Evolutionary conservation across 2,329 filamentous ascomycete species (phyloP).

Genomic region (Rasamsonia emersonii): DNA sequence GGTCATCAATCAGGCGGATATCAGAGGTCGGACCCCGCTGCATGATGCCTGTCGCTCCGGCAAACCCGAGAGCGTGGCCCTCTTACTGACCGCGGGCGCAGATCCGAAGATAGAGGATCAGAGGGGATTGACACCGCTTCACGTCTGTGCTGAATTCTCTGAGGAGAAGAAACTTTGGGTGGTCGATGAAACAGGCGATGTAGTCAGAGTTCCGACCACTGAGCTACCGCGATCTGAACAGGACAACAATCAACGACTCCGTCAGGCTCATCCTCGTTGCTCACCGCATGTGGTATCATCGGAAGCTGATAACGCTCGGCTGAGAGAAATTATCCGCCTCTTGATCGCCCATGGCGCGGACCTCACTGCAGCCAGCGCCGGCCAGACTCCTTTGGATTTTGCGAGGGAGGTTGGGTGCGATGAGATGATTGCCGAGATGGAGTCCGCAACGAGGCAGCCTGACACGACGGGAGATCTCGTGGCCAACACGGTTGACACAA

Average conservation of each 20-base stretch:
- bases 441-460: too few relatives aligned
- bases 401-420: neutral
- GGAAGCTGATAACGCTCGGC: neutral
- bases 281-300: neutral
- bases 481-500: too few relatives aligned
- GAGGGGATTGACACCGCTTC: too few relatives aligned
- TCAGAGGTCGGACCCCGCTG: conserved; percentile 12
- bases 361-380: neutral
- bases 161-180: too few relatives aligned
- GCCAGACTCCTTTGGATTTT: conserved; percentile 1
- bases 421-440: too few relatives aligned
- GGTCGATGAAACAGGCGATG: too few relatives aligned
- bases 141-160: conserved; percentile 3
- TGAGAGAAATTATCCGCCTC: conserved; percentile 2
- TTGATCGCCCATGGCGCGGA: neutral
- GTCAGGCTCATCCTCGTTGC: too few relatives aligned
- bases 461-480: too few relatives aligned
- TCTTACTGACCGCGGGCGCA: conserved; percentile 13
- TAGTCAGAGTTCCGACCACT: too few relatives aligned
- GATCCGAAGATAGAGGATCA: too few relatives aligned
- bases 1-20: conserved; percentile 9
- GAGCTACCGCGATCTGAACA: too few relatives aligned
- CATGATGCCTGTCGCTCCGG: conserved; percentile 16
- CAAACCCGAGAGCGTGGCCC: conserved; percentile 11
- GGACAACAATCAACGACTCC: too few relatives aligned